Percentiles rank a stretch among this genome's conserved stretches.
Conservation (phyloP, 768 basidiomycete genomes). For the Termitomyces sp. region DNA sequence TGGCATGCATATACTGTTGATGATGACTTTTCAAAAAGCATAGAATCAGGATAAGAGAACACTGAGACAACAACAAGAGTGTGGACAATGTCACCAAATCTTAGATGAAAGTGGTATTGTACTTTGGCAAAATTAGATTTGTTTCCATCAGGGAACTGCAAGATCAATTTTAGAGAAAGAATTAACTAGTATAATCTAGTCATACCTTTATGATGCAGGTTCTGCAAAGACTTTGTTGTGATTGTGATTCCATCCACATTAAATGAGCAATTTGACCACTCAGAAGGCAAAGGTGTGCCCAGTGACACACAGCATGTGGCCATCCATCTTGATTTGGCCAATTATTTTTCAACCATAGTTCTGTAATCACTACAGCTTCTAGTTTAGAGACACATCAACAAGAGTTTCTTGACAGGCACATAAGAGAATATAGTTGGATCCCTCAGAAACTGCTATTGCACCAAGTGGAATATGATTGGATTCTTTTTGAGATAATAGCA, state of each 20-base stretch:
- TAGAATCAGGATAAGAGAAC: constrained; percentile 2
- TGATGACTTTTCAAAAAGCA: not conserved
- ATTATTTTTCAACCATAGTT: not conserved
- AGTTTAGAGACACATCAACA: not conserved
- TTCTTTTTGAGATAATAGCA: not conserved
- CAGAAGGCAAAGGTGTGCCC: constrained; percentile 8
- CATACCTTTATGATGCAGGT: not conserved
- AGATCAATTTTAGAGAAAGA: not conserved
- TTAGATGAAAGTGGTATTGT: not conserved
- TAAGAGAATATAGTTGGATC: not conserved
- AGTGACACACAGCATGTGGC: constrained; percentile 10
- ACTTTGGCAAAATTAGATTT: not conserved
- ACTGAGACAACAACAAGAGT: constrained; percentile 3
- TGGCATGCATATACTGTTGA: not conserved
- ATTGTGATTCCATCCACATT: constrained; percentile 13
- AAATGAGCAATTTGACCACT: constrained; percentile 17
- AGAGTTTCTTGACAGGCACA: not conserved
- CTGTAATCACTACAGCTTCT: not conserved
- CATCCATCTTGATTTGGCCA: not conserved
- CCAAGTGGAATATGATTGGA: not conserved
- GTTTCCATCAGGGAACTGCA: not conserved
- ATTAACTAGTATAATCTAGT: not conserved
- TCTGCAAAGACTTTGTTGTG: not conserved
- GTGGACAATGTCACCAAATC: not conserved
- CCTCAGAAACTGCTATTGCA: not conserved